These are phyloP conservation scores for Corylus heterophylla DNA, from an alignment of 306 rosid genomes.

Conservation along the genomic window DNA sequence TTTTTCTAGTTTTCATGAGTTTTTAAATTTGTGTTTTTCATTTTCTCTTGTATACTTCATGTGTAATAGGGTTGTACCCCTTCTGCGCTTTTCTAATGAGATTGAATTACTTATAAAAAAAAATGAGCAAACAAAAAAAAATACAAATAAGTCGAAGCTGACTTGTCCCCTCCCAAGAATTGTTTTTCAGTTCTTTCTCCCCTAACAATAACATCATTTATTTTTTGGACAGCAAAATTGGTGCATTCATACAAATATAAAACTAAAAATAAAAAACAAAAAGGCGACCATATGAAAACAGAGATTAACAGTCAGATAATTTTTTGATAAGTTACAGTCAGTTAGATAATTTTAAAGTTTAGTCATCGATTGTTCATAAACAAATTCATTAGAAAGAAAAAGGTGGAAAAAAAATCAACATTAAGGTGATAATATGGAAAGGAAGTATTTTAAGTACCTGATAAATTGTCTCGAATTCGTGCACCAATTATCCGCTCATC, in stretches of 20 bases:
- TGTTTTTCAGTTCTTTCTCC: not conserved
- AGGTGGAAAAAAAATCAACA: not conserved
- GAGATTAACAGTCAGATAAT: not conserved
- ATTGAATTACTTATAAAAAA: not conserved
- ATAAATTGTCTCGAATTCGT: conserved; percentile 74
- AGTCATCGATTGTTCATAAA: not conserved
- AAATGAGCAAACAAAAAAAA: not conserved
- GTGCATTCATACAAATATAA: not conserved
- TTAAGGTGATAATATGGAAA: conserved; percentile 1
- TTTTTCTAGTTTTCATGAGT: no score
- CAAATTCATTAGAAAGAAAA: not conserved
- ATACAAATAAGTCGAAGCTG: not conserved
- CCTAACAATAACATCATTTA: not conserved
- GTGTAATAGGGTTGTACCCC: no score
- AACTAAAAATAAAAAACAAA: not conserved
- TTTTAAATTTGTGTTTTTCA: no score
- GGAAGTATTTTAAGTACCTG: conserved; percentile 51
- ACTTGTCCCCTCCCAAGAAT: not conserved
- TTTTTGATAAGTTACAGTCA: no score
- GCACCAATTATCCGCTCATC: conserved; percentile 75
- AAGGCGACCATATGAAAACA: not conserved
- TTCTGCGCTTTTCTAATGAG: no score
- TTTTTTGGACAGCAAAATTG: not conserved
- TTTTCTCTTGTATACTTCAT: no score
- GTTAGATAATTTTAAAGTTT: not conserved